phyloP scores from a whole-genome alignment of 2,329 filamentous ascomycete genomes.

The Apiospora rasikravindrae region DNA sequence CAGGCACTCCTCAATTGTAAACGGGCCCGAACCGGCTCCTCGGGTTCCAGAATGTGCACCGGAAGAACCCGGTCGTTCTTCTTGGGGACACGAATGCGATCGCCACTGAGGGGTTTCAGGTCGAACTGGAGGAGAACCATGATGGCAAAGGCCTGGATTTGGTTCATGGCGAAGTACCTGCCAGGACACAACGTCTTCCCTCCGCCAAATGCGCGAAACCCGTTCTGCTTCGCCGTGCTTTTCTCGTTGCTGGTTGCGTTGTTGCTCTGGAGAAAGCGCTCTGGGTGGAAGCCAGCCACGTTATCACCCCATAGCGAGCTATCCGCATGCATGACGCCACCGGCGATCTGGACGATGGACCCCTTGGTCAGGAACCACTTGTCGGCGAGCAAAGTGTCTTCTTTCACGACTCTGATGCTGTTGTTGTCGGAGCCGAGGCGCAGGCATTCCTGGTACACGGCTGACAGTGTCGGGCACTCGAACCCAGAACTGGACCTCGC shows the following conservation, averaged over 20 bases:
- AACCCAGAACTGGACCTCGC: slow-evolving; percentile 38
- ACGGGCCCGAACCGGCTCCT: slow-evolving; percentile 31
- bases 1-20: neutral
- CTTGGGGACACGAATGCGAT: slow-evolving; percentile 32
- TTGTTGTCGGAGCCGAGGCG: slow-evolving; percentile 48
- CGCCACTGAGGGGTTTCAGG: slow-evolving; percentile 27
- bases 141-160: slow-evolving; percentile 43
- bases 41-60: slow-evolving; percentile 39
- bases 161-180: slow-evolving; percentile 44
- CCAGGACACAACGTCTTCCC: slow-evolving; percentile 48
- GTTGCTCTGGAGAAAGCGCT: slow-evolving; percentile 44
- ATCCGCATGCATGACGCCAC: slow-evolving; percentile 48
- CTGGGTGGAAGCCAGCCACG: slow-evolving; percentile 45
- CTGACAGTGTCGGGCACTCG: slow-evolving; percentile 48
- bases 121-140: slow-evolving; percentile 41
- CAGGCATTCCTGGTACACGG: slow-evolving; percentile 50
- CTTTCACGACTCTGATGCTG: slow-evolving; percentile 48
- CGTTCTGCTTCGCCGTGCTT: neutral
- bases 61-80: slow-evolving; percentile 39
- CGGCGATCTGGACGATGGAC: slow-evolving; percentile 49
- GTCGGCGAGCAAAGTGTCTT: slow-evolving; percentile 46
- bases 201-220: slow-evolving; percentile 45
- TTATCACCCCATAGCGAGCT: slow-evolving; percentile 50
- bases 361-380: slow-evolving; percentile 50
- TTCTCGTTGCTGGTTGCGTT: neutral